These are phyloP conservation scores for Macadamia tetraphylla DNA, from an alignment of 164 flowering plant species.

Conservation along the genomic window DNA sequence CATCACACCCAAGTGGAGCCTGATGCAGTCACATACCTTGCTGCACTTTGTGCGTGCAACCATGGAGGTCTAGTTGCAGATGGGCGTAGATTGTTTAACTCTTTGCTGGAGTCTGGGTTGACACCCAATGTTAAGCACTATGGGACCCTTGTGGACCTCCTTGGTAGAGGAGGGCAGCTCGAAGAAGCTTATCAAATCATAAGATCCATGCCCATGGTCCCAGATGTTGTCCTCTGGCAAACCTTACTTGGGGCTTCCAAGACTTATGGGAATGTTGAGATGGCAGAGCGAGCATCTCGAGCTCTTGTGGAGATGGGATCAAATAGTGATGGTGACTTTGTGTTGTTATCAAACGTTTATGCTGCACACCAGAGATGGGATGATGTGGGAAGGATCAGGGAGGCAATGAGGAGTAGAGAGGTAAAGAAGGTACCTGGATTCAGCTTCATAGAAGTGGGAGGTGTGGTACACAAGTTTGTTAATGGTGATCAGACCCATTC, in stretches of 20 bases:
- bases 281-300: slow-evolving; percentile 65
- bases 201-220: slow-evolving; percentile 47
- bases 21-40: slow-evolving; percentile 61
- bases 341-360: slow-evolving; percentile 74
- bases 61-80: slow-evolving; percentile 79
- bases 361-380: slow-evolving; percentile 69
- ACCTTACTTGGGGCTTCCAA: slow-evolving; percentile 70
- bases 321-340: slow-evolving; percentile 62
- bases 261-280: slow-evolving; percentile 63
- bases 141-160: slow-evolving; percentile 72
- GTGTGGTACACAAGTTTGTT: slow-evolving; percentile 53
- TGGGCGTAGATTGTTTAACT: slow-evolving; percentile 49
- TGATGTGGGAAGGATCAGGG: slow-evolving; percentile 74
- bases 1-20: slow-evolving; percentile 25
- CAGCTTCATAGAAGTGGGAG: slow-evolving; percentile 66
- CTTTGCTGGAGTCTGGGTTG: slow-evolving; percentile 43
- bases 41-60: slow-evolving; percentile 71
- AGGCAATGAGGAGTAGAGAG: slow-evolving; percentile 61
- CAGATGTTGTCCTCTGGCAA: slow-evolving; percentile 86
- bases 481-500: slow-evolving; percentile 63
- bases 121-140: slow-evolving; percentile 66
- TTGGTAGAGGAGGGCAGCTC: slow-evolving; percentile 74
- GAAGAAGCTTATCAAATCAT: slow-evolving; percentile 55
- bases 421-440: slow-evolving; percentile 84
- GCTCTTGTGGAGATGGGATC: slow-evolving; percentile 75